Conservation (phyloP, 192 early-diverging fungal species). For the Coemansia umbellata region DNA sequence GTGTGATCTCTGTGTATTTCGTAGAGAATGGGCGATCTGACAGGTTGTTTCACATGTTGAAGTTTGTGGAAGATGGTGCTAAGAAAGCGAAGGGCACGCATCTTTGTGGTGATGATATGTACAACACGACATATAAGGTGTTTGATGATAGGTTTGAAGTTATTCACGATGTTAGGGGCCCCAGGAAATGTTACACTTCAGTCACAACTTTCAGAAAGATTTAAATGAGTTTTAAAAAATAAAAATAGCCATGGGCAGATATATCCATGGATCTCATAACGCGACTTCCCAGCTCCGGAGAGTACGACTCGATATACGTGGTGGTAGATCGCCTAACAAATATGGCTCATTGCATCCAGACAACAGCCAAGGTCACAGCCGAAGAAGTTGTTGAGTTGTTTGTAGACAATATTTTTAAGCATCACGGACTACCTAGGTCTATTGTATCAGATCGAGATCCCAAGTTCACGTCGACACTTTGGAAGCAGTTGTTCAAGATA, state of each 20-base stretch:
- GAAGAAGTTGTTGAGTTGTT: conserved; percentile 2
- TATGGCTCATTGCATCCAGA: conserved; percentile 5
- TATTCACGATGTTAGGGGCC: no score
- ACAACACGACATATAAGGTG: no score
- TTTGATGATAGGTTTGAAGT: no score
- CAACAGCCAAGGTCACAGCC: conserved; percentile 1
- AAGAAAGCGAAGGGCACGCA: no score
- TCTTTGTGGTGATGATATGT: no score
- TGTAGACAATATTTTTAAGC: conserved; percentile 1
- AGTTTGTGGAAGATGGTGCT: no score
- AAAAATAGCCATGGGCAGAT: conserved; percentile 1
- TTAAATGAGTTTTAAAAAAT: no score
- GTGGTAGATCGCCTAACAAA: conserved; percentile 12
- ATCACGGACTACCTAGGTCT: conserved; percentile 10
- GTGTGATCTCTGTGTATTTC: no score
- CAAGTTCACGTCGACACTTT: conserved; percentile 14
- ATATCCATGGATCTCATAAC: conserved; percentile 23
- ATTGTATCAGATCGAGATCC: conserved; percentile 19
- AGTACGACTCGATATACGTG: conserved; percentile 5
- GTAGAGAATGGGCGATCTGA: no score
- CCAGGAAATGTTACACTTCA: no score
- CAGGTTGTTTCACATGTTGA: no score
- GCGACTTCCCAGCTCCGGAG: background rate
- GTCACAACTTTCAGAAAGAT: no score
- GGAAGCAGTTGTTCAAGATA: background rate